Percentiles rank a stretch among this genome's conserved stretches.
phyloP scores from a whole-genome alignment of 331 rosid species.

The Dryas integrifolia region DNA sequence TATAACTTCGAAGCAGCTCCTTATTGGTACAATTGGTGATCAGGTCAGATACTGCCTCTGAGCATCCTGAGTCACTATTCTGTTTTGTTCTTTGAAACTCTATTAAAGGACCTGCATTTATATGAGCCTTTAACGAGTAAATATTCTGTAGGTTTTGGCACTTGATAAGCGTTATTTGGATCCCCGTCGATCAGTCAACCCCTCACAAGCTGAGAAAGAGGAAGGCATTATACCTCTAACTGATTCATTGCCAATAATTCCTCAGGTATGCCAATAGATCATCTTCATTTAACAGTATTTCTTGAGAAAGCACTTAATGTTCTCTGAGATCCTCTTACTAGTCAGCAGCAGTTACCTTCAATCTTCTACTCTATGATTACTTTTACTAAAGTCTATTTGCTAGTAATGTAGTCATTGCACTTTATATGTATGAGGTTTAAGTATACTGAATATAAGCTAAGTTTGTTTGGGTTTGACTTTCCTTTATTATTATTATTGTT shows the following conservation, averaged over 20 bases:
- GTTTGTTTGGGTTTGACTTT: not conserved
- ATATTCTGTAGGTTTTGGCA: conserved; percentile 71
- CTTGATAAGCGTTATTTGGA: conserved; percentile 90
- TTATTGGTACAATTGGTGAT: conserved; percentile 85
- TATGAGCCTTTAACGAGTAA: not conserved
- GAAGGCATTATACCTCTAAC: conserved; percentile 97
- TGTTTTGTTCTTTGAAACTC: conserved; percentile 21
- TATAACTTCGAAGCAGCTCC: conserved; percentile 93
- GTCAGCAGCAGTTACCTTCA: not conserved
- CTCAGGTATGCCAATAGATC: conserved; percentile 56
- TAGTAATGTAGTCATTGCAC: not conserved
- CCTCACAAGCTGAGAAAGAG: conserved; percentile 84
- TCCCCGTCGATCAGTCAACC: conserved; percentile 83
- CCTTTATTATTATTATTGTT: not conserved
- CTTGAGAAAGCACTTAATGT: not conserved
- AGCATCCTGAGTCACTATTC: conserved; percentile 14
- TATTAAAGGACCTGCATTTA: conserved; percentile 13
- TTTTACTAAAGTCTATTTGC: not conserved
- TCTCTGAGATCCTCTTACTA: not conserved
- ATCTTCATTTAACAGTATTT: conserved; percentile 7
- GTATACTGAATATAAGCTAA: not conserved
- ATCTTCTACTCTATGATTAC: not conserved
- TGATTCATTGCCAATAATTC: conserved; percentile 82
- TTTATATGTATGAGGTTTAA: not conserved
- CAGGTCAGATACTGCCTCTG: conserved; percentile 52